Evolutionary conservation across 257 asterid species (phyloP).

Genomic region (Solanum infundibuliforme): DNA sequence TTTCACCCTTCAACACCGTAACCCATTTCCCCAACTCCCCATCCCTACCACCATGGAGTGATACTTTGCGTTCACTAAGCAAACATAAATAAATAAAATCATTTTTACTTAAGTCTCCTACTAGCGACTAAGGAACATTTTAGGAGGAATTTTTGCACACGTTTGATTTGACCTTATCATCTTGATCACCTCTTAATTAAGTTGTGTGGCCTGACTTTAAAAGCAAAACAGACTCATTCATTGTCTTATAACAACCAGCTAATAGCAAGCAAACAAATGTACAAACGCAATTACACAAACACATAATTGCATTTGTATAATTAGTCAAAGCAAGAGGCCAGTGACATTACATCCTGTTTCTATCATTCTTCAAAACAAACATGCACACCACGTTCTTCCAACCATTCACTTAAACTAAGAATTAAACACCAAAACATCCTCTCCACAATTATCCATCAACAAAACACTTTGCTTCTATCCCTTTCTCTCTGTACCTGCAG

Average conservation of each 20-base stretch:
- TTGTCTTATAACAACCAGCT: background rate
- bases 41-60: background rate
- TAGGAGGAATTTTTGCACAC: background rate
- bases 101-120: background rate
- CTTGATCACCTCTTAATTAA: background rate
- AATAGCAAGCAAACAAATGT: background rate
- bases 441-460: background rate
- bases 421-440: background rate
- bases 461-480: background rate
- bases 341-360: background rate
- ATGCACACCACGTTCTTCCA: conserved; percentile 24
- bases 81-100: too few relatives aligned
- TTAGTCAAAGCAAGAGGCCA: background rate
- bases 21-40: background rate
- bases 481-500: background rate
- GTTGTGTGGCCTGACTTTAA: background rate
- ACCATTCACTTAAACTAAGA: conserved; percentile 3
- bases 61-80: background rate
- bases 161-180: background rate
- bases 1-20: background rate
- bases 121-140: background rate
- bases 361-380: conserved; percentile 4
- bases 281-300: background rate
- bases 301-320: background rate
- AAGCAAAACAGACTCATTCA: background rate